Base-by-base conservation (phyloP, 352 stramenopile species). In the Phytophthora pinifolia region DNA sequence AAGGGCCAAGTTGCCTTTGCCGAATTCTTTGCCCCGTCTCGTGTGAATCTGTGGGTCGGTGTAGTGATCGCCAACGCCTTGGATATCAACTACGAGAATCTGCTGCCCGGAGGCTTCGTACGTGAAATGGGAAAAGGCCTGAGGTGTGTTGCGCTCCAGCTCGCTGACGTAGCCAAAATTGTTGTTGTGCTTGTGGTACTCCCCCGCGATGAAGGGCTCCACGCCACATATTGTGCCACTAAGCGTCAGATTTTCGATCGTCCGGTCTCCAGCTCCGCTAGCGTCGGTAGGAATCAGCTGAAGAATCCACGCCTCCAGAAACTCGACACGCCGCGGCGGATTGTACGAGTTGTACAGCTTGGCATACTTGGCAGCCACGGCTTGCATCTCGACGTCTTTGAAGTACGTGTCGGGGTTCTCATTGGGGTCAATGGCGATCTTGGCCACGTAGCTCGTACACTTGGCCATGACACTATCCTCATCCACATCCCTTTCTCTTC, bases 1-100 rank as follows among this genome's bases (percentile, higher is more conserved):
- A 1, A 85, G 33, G 5, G 81, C 58, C 27, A 94, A 53, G 38
- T 94, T 94, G 2, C 83, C 83, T 43, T 94, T 94, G 38, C 83
- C 83, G 65, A 94, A 94, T 37, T 92, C 79, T 41, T 89, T 87
- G n/a, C 79, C 79, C 7, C 72, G 66, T 17, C 72, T 67, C 1
- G 85, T 95, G 30, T 97, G 81, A 10, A 98, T 94, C 68, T 98
- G 94, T 9, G 94, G 94, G 65, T 98, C 94, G n/a, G 94, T 98
- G 68, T 96, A 98, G 8, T 98, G 76, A 74, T 98, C 92, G 4
- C 83, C 86, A 27, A 98, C 89, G n/a, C 94, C 94, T 52, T 98
- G 94, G 58, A 98, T 94, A 68, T 98, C 94, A 6, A 96, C 91
- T n/a, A 98, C 88, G 30, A 98, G 82, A 56, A 96, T 89, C 47